Conservation (phyloP, 768 basidiomycete genomes). For the Pisolithus tinctorius region DNA sequence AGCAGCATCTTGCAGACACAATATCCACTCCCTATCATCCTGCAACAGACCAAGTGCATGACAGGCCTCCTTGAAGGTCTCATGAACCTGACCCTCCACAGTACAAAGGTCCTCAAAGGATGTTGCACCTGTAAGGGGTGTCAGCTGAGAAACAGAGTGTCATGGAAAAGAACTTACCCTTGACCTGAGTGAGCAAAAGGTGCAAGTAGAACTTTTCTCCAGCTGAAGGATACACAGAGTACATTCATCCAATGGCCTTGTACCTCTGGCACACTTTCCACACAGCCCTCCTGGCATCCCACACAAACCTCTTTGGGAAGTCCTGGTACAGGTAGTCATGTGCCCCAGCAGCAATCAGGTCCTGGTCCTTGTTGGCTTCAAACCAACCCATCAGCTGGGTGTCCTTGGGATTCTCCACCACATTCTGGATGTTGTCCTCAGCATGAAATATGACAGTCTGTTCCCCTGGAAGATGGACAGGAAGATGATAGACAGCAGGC, state of each 20-base stretch:
- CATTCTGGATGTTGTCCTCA: conserved; percentile 6
- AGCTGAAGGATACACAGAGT: conserved; percentile 15
- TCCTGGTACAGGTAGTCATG: conserved; percentile 26
- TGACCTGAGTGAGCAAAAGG: conserved; percentile 32
- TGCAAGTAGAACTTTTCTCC: conserved; percentile 37
- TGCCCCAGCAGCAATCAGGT: conserved; percentile 4
- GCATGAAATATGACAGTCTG: conserved; percentile 32
- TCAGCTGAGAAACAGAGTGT: conserved; percentile 21
- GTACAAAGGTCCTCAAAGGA: conserved; percentile 17
- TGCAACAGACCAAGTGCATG: conserved; percentile 34
- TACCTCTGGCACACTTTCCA: conserved; percentile 15
- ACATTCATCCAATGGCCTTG: conserved; percentile 28
- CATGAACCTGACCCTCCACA: conserved; percentile 16
- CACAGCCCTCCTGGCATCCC: conserved; percentile 7
- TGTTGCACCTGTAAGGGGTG: not conserved
- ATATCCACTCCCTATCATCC: conserved; percentile 41
- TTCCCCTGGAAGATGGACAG: conserved; percentile 35
- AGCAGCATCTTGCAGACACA: conserved; percentile 36
- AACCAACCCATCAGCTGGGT: conserved; percentile 28
- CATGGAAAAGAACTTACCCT: conserved; percentile 31
- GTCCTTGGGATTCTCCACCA: not conserved
- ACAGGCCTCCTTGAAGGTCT: conserved; percentile 36
- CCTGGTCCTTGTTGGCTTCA: conserved; percentile 18
- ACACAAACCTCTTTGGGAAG: conserved; percentile 26
- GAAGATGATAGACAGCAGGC: conserved; percentile 35